Percentiles rank a stretch among this genome's conserved stretches.
These are phyloP conservation scores for Eragrostis nindensis DNA, from an alignment of 176 grass and related monocot species.

Conservation along the genomic window DNA sequence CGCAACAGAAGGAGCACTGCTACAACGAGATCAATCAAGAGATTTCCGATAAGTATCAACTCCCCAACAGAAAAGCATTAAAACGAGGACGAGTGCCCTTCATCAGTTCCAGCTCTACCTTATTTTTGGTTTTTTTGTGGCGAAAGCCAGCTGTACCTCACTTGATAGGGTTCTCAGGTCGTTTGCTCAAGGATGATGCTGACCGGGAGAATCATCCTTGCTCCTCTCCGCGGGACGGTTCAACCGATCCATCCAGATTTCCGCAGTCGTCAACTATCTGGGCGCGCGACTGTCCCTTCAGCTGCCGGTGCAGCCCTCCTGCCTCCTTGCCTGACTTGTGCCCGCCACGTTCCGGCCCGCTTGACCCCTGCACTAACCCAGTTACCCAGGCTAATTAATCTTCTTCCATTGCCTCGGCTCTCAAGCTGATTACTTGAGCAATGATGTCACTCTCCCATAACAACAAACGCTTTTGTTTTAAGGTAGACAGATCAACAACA, in stretches of 20 bases:
- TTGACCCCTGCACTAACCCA: no score
- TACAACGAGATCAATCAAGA: no score
- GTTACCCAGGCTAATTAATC: no score
- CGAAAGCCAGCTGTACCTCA: no score
- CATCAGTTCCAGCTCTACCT: not conserved
- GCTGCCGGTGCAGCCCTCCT: slow-evolving; percentile 14
- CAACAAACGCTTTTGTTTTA: not conserved
- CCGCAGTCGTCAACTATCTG: not conserved
- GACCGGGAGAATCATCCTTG: not conserved
- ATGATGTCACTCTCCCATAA: slow-evolving; percentile 20
- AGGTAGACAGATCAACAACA: slow-evolving; percentile 4
- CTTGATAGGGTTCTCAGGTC: not conserved
- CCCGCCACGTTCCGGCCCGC: not conserved
- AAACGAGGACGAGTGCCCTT: no score
- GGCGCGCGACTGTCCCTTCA: not conserved
- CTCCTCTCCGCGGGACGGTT: not conserved
- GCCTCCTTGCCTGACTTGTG: not conserved
- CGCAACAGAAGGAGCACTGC: no score
- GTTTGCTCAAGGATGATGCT: not conserved
- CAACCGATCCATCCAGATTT: no score
- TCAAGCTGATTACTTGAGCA: slow-evolving; percentile 3
- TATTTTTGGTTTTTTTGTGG: no score
- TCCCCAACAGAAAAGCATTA: no score
- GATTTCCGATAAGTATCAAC: no score
- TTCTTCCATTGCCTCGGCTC: not conserved